A percentile compares a stretch with the other conserved stretches of the same genome.
These are phyloP conservation scores for Agastache rugosa DNA, from an alignment of 257 asterid genomes.

Conservation along the genomic window DNA sequence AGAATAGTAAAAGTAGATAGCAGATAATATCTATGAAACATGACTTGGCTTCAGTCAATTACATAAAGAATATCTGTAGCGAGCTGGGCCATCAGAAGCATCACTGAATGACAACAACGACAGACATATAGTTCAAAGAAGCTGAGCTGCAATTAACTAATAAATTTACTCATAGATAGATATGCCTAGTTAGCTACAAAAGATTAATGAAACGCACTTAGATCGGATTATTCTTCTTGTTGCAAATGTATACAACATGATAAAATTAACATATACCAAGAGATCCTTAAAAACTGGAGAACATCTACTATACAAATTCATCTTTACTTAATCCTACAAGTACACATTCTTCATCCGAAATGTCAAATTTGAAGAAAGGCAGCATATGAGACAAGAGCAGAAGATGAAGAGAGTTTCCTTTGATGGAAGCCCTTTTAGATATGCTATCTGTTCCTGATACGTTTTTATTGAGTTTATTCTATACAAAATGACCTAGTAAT, in stretches of 20 bases:
- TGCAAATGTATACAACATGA: conserved; percentile 14
- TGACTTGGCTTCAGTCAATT: conserved; percentile 17
- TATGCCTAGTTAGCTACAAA: conserved; percentile 20
- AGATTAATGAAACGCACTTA: conserved; percentile 16
- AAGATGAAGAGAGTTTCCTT: conserved; percentile 15
- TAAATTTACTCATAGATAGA: neutral
- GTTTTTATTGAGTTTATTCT: conserved; percentile 7
- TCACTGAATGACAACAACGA: neutral
- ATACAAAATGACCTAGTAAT: conserved; percentile 5
- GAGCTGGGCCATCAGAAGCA: neutral
- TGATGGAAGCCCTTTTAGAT: conserved; percentile 20
- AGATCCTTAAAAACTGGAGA: conserved; percentile 7
- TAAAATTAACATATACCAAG: neutral
- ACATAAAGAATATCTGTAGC: neutral
- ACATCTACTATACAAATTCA: neutral
- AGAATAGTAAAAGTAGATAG: neutral
- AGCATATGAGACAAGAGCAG: too few relatives aligned
- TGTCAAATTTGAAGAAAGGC: conserved; percentile 17
- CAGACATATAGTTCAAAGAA: conserved; percentile 4
- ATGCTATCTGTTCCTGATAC: neutral
- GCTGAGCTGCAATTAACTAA: conserved; percentile 13
- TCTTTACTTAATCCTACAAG: conserved; percentile 12
- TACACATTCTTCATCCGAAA: conserved; percentile 2
- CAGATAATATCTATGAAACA: neutral
- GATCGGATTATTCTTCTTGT: neutral